Base-by-base conservation (phyloP, 768 basidiomycete genomes). In the Boletus huronensis region DNA sequence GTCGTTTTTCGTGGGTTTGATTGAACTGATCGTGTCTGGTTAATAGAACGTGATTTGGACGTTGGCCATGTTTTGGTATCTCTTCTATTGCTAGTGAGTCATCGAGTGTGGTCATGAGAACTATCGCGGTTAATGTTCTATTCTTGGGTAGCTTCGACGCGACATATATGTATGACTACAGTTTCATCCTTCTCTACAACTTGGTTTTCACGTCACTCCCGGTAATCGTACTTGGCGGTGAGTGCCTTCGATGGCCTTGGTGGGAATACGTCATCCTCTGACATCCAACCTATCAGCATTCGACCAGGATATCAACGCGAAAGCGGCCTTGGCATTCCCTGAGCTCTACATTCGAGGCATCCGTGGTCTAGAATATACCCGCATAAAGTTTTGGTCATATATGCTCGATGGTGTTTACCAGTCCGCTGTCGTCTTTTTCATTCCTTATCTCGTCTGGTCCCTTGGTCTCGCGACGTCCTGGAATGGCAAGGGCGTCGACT, bases 271-370 rank as follows among this genome's bases (percentile, higher is more conserved):
- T 47, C 21, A 16, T 23, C 29, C 23, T 34, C 46, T 61, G 25
- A 65, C 60, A 46, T 46, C 32, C 42, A 40, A 38, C 45, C 19
- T 43, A 53, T 32, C 51, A 53, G 91, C 93, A 21, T 96, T 97
- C 68, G 96, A 98, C 71, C 94, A 98, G 73, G 96, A 98, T 69
- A 79, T 96, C 63, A 92, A 94, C 66, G 88, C 91, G 19, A 82
- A 84, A 68, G 93, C 91, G 0, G 90, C 91, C 0, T 73, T 97
- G 31, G 93, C 93, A 6, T 97, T 90, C 74, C 96, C 96, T 6
- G 90, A 94, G 62, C 83, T 98, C n/a, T 98, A 98, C 69, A 78
- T 94, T 59, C 87, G 95, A 35, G 96, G 96, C 25, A 97, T 98
- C 58, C 84, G 87, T 16, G 93, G 95, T 21, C 77, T 94, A 16